Conservation (phyloP, 2,329 filamentous ascomycete genomes). For the Claviceps monticola region DNA sequence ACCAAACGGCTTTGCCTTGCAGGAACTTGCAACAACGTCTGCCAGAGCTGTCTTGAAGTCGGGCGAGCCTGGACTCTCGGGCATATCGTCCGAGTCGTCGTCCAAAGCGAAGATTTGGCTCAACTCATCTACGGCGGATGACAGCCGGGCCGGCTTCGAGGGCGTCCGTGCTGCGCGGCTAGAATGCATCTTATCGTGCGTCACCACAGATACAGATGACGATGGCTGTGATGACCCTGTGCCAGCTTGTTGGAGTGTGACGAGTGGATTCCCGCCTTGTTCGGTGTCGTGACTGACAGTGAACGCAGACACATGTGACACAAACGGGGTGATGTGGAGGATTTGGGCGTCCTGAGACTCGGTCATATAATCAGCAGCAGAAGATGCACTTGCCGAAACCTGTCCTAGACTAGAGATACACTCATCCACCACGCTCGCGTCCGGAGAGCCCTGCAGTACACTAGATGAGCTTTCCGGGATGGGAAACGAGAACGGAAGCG, state of each 20-base stretch:
- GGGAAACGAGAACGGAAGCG: neutral
- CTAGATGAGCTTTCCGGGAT: conserved; percentile 4
- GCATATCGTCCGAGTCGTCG: neutral
- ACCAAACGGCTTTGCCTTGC: neutral
- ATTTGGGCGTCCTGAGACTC: conserved; percentile 18
- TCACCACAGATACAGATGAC: neutral
- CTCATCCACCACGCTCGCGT: conserved; percentile 1
- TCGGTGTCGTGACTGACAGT: conserved; percentile 7
- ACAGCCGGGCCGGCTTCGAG: neutral
- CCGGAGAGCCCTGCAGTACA: neutral
- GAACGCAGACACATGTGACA: conserved; percentile 7
- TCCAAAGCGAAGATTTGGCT: conserved; percentile 9
- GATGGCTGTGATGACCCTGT: neutral
- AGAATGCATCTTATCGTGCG: neutral
- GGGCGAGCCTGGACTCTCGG: neutral
- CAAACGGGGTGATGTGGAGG: conserved; percentile 6
- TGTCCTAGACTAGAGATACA: conserved; percentile 1
- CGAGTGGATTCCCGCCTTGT: neutral
- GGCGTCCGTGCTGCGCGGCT: neutral
- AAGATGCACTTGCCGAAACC: neutral
- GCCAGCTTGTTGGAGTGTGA: neutral
- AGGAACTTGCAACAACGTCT: neutral
- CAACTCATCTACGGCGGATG: conserved; percentile 9
- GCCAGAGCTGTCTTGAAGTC: neutral
- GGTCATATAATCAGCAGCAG: neutral